Base-by-base conservation (phyloP, 345 rosid genomes). In the Theobroma cacao region DNA sequence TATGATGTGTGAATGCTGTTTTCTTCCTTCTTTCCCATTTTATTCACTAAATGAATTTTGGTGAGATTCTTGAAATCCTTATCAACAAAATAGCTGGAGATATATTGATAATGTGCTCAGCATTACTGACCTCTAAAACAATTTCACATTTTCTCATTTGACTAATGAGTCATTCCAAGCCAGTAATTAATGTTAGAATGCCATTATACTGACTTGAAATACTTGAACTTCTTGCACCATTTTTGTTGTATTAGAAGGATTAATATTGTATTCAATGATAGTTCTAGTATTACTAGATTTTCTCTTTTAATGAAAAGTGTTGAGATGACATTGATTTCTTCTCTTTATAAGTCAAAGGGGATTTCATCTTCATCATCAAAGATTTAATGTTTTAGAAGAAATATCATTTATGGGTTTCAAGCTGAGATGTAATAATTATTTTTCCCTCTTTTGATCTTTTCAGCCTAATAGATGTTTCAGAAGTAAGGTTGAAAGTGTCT, bases 381-480 rank as follows among this genome's bases (percentile, higher is more conserved):
- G 56, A 38, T 73, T 22, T 5, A 52, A 64, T 38, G 12, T 62
- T 18, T 59, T 18, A 7, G 38, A 45, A 41, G 36, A 40, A 72
- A 24, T 68, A 26, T 45, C 7, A 26, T 67, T 61, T 41, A 34
- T 12, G 40, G 43, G 38, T 77, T 71, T 38, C 45, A 64, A 52
- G 61, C 34, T 56, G 62, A 72, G 55, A 60, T 58, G 33, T 53
- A 36, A 45, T 52, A 24, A 36, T 71, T 14, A 30, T 38, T 62
- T 73, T 76, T 66, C 64, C 72, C 22, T 58, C 55, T 76, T 81
- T 78, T 36, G 61, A 52, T 50, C 75, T 80, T 86, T 88, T 72
- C 91, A 96, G 99, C 91, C 86, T 91, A 70, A 89, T 91, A 84
- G 99, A 96, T 90, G 92, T 96, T 85, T 96, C 98, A 40, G 99